These are phyloP conservation scores for Candida insectorum DNA, from an alignment of 805 yeast genomes.

Conservation along the genomic window DNA sequence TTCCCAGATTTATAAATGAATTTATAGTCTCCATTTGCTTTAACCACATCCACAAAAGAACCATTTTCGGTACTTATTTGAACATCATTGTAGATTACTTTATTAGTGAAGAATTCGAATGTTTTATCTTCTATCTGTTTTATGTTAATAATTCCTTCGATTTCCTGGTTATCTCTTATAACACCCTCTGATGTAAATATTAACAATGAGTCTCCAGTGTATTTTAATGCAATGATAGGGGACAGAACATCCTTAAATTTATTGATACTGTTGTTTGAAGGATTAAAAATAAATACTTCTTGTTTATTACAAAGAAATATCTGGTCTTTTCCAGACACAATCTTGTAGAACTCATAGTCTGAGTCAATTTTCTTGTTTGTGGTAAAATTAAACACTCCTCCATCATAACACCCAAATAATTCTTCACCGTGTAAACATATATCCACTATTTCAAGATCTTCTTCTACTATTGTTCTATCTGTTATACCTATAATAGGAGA, in stretches of 20 bases:
- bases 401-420: conserved; percentile 11
- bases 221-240: neutral
- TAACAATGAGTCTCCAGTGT: neutral
- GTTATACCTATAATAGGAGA: conserved; percentile 8
- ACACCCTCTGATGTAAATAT: conserved; percentile 2
- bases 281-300: conserved; percentile 1
- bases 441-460: conserved; percentile 2
- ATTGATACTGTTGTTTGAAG: neutral
- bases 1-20: conserved; percentile 6
- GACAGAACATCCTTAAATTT: neutral
- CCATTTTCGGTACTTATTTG: neutral
- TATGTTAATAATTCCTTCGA: neutral
- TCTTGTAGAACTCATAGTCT: conserved; percentile 1
- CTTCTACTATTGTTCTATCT: conserved; percentile 2
- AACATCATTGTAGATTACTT: neutral
- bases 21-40: conserved; percentile 1
- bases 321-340: conserved; percentile 6
- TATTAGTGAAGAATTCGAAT: conserved; percentile 1
- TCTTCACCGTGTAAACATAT: conserved; percentile 8
- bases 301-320: conserved; percentile 5
- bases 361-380: conserved; percentile 3
- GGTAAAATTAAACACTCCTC: conserved; percentile 11
- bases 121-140: neutral
- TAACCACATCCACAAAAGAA: conserved; percentile 2
- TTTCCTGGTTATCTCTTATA: neutral